Base-by-base conservation (phyloP, 129 eudicot species). In the Artemisia tridentata region DNA sequence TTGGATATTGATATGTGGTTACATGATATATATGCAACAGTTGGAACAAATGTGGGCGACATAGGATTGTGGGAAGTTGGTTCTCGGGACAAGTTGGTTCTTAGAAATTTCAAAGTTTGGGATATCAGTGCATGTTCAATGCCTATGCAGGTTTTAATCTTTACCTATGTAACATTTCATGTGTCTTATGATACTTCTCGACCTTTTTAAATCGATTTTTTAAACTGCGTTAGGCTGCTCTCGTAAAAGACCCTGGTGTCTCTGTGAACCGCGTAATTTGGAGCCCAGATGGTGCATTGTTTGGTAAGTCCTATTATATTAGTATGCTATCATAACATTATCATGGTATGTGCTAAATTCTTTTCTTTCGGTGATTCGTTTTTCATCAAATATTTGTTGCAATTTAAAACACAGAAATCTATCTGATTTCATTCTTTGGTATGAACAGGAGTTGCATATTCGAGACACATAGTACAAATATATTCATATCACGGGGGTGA, bases 31-130 rank as follows among this genome's bases (percentile, higher is more conserved):
- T 66, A 21, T 76, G 63, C 23, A 60, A 5, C 73, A 91, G 98
- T 92, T 71, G 98, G 98, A 29, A 92, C 98, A 65, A 85, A 88
- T 75, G 86, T 88, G 65, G 98, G 98, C 7, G 98, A 92, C 52
- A 83, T 86, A 20, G 86, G 88, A 69, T 68, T 92, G 67, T 92
- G 96, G 96, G 98, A 92, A 79, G 84, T 89, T 80, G 91, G 95
- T 67, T 82, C 89, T 1, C 82, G 91, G 63, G 88, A 86, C 67
- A 86, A 82, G 81, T 60, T 92, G 72, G 91, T 83, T 69, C 86
- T 80, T 20, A 86, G 78, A 73, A 92, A 85, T 77, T 92, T 92
- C 81, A 85, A 86, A 75, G 96, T 92, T 57, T 92, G 96, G 98
- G 96, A 92, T 84, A 67, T 88, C 18, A 67, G 82, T 56, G 81